Percentiles rank a stretch among this genome's conserved stretches.
phyloP scores from a whole-genome alignment of 345 rosid genomes.

The Eucalyptus grandis region DNA sequence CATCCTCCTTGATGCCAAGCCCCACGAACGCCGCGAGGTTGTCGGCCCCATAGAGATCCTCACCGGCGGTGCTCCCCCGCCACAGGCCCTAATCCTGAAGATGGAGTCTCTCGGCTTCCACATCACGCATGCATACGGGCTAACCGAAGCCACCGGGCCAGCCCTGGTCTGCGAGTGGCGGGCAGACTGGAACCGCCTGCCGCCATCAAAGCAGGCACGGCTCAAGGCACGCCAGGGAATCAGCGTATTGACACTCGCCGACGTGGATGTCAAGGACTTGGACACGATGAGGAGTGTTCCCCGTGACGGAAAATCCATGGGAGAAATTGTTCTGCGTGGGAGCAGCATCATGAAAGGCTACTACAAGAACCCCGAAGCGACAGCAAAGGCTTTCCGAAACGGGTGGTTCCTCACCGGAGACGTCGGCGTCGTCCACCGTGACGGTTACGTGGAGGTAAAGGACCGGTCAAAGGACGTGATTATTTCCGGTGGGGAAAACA shows the following conservation, averaged over 20 bases:
- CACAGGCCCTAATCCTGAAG: slow-evolving; percentile 31
- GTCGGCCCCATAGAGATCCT: slow-evolving; percentile 34
- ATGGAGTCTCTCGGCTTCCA: slow-evolving; percentile 46
- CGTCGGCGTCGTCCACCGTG: slow-evolving; percentile 28
- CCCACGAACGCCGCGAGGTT: slow-evolving; percentile 11
- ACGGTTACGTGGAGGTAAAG: slow-evolving; percentile 33
- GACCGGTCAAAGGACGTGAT: slow-evolving; percentile 42
- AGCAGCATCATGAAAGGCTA: slow-evolving; percentile 29
- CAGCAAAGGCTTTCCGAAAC: background rate
- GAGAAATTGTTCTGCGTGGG: slow-evolving; percentile 63
- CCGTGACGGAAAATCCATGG: slow-evolving; percentile 40
- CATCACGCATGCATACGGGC: slow-evolving; percentile 61
- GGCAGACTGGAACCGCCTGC: slow-evolving; percentile 43
- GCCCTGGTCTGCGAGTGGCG: slow-evolving; percentile 77
- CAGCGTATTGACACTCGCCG: slow-evolving; percentile 42
- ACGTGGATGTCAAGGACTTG: slow-evolving; percentile 46
- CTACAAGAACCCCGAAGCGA: background rate
- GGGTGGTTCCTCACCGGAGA: slow-evolving; percentile 21
- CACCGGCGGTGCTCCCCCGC: slow-evolving; percentile 76
- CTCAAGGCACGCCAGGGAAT: slow-evolving; percentile 56
- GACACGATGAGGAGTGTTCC: slow-evolving; percentile 44
- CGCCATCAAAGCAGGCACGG: slow-evolving; percentile 6
- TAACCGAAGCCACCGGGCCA: slow-evolving; percentile 63
- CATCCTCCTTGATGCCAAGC: slow-evolving; percentile 41
- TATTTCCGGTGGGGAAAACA: slow-evolving; percentile 62